Evolutionary conservation across 495 filamentous ascomycete genomes (phyloP).

Genomic region (Trichoderma gamsii): DNA sequence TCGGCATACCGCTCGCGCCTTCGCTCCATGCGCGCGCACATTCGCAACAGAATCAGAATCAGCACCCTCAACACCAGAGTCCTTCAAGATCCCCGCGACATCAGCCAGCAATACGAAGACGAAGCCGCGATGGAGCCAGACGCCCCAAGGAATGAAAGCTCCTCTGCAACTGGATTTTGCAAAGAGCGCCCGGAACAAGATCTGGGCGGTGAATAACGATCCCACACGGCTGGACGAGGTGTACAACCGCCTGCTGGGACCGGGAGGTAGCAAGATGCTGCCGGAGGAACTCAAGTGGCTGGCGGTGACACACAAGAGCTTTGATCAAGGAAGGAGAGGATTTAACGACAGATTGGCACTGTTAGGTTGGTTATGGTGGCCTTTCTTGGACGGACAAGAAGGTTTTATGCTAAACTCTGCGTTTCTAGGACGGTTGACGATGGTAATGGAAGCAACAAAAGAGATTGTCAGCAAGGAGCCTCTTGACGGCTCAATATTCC

Average conservation of each 20-base stretch:
- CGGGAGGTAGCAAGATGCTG: constrained; percentile 61
- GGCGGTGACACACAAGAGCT: constrained; percentile 96
- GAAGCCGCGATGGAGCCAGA: constrained; percentile 73
- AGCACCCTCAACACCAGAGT: constrained; percentile 1
- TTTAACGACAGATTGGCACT: constrained; percentile 93
- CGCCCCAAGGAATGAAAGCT: constrained; percentile 68
- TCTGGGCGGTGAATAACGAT: constrained; percentile 67
- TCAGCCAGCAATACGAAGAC: constrained; percentile 5
- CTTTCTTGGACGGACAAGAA: neutral
- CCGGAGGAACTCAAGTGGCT: constrained; percentile 94
- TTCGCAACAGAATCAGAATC: constrained; percentile 4
- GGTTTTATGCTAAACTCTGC: constrained; percentile 12
- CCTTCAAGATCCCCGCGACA: constrained; percentile 15
- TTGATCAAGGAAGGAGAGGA: constrained; percentile 87
- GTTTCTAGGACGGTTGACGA: neutral
- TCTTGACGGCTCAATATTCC: constrained; percentile 22
- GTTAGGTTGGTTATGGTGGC: constrained; percentile 47
- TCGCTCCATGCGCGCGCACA: neutral
- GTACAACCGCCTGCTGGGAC: constrained; percentile 66
- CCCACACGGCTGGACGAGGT: constrained; percentile 64
- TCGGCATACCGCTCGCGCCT: constrained; percentile 23
- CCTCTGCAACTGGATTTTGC: constrained; percentile 54
- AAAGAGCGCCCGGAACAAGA: constrained; percentile 39
- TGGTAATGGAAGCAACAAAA: constrained; percentile 17
- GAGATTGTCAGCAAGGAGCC: constrained; percentile 4